Base-by-base conservation (phyloP, 352 stramenopile genomes). In the Phytophthora foliorum region DNA sequence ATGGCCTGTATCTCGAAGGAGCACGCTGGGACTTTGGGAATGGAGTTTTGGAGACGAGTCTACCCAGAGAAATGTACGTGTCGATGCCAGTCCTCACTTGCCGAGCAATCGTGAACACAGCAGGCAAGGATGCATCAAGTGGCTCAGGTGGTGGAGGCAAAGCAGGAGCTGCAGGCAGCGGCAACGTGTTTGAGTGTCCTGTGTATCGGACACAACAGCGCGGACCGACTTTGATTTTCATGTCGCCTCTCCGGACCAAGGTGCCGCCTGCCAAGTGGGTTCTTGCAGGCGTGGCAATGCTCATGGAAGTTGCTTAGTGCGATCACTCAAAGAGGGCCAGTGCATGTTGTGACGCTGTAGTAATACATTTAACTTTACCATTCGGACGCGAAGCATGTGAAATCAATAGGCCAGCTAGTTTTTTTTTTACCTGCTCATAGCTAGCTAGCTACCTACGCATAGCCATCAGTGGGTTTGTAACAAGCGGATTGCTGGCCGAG, bases 141-240 rank as follows among this genome's bases (percentile, higher is more conserved):
- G 56, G 52, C 2, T 58, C 61, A n/a, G n/a, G 44, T 39, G 52
- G 67, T 8, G 59, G 38, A 14, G 46, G 68, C 10, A 63, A 77
- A 50, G 32, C 44, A 38, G 55, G 66, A 31, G 61, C 48, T 2
- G 34, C 24, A 49, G 29, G 17, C 4, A 44, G 60, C 16, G 61
- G 19, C 36, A 86, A 77, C 34, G 69, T 86, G 45, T 98, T 92
- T 54, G 78, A 91, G 31, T 98, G 93, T 55, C 93, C 93, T 7
- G 91, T 97, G 39, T 98, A 98, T 64, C 93, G 93, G 48, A 98
- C 93, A 8, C 90, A 97, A 55, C 85, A 97, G 69, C 86, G 93
- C 45, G 93, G 92, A 3, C 82, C 92, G 5, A 98, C 92, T 24
- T 94, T 92, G 49, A 88, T 98, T 17, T 98, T 97, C 64, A 83